Conservation (phyloP, 306 rosid species). For the Quercus rubra region DNA sequence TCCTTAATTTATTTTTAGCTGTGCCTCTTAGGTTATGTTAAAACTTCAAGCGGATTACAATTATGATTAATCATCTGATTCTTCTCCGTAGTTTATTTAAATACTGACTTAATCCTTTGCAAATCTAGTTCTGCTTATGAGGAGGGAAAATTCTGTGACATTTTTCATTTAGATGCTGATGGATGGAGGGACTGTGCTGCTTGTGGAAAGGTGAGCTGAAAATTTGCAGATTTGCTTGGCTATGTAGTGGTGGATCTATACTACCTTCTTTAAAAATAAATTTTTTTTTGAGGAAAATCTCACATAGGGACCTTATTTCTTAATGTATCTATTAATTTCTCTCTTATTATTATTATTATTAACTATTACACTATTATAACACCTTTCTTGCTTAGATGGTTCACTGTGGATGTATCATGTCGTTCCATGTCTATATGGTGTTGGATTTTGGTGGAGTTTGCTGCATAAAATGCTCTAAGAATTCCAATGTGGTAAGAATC, state of each 20-base stretch:
- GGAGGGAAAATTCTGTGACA: conserved; percentile 20
- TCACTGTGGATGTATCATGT: conserved; percentile 34
- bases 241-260: not conserved
- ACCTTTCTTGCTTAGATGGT: conserved; percentile 15
- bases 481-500: not conserved
- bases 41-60: too few relatives aligned
- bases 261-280: too few relatives aligned
- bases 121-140: conserved; percentile 19
- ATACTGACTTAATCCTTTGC: not conserved
- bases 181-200: conserved; percentile 31
- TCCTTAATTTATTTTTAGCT: too few relatives aligned
- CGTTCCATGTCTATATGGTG: not conserved
- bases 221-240: not conserved
- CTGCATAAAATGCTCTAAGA: conserved; percentile 17
- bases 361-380: not conserved
- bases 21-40: too few relatives aligned
- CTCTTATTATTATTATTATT: not conserved
- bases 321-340: not conserved
- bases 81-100: not conserved
- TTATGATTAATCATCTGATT: not conserved
- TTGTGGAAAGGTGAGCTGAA: conserved; percentile 33
- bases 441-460: conserved; percentile 21
- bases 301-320: not conserved
- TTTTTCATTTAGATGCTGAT: conserved; percentile 15
- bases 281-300: not conserved